These are phyloP conservation scores for Hortaea sp. DNA, from an alignment of 2,329 filamentous ascomycete genomes.

Conservation along the genomic window DNA sequence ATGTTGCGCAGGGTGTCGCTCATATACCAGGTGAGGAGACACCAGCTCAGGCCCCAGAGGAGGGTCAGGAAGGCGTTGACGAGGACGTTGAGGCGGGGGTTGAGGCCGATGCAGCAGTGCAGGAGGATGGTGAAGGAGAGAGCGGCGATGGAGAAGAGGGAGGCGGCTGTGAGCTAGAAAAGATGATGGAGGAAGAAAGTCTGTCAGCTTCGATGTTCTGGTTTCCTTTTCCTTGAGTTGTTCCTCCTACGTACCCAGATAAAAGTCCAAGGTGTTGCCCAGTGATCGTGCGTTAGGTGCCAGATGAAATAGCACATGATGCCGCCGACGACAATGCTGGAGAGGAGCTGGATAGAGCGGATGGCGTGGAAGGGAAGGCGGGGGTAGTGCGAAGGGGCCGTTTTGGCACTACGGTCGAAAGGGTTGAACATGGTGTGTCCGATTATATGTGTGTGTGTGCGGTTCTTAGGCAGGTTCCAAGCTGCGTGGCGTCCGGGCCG, in stretches of 20 bases:
- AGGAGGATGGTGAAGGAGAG: conserved; percentile 39
- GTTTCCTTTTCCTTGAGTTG: no score
- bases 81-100: conserved; percentile 40
- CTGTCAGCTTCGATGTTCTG: background rate
- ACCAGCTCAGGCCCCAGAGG: conserved; percentile 44
- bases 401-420: conserved; percentile 22
- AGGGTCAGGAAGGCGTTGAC: conserved; percentile 40
- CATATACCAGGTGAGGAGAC: conserved; percentile 45
- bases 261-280: conserved; percentile 49
- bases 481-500: no score
- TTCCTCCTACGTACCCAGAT: conserved; percentile 38
- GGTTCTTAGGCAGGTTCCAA: no score
- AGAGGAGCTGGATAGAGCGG: conserved; percentile 32
- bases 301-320: conserved; percentile 48
- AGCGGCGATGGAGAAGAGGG: conserved; percentile 42
- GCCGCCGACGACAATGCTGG: conserved; percentile 39
- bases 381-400: conserved; percentile 35
- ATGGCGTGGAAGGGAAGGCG: conserved; percentile 33
- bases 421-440: conserved; percentile 10
- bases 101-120: conserved; percentile 43
- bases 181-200: background rate
- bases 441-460: no score
- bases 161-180: conserved; percentile 40
- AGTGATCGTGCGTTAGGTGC: conserved; percentile 42
- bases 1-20: conserved; percentile 42